Evolutionary conservation across 176 grass and related monocot species (phyloP), one percentile per base, ranked within the genome.

Genomic region (Avena eriantha): DNA sequence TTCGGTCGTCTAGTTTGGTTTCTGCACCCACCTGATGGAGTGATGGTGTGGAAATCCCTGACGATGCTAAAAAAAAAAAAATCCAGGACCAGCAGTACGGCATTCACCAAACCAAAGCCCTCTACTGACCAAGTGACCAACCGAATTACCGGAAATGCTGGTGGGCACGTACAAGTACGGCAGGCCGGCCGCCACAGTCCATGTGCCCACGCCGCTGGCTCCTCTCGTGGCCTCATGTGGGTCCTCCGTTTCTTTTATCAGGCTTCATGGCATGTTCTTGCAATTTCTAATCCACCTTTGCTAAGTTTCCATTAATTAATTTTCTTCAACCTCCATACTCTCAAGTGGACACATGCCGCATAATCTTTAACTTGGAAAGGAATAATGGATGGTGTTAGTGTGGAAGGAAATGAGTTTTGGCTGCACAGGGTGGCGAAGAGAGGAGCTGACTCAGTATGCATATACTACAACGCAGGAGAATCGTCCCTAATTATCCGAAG

Each of bases 181-280:
- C 39, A 5, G 59, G 60, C 9, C 34, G 33, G 18, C 80, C 19
- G 83, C 87, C 33, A 56, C 34, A 11, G 17, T 72, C 29, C 87
- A 89, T 89, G 87, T 80, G 87, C 66, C 65, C 74, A 79, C 43
- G 45, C 19, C 43, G 87, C 75, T 80, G 75, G 76, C 87, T 54
- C 60, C 73, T 84, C 86, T 89, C 75, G 57, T 89, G 82, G 76
- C 69, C 82, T 35, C 87, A 85, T 66, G 82, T 80, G 76, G 33
- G 45, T 83, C 39, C 39, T 41, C 39, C 39, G 39, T 41, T 41
- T 41, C 39, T 41, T 41, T 41, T 41, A 41, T 41, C 39, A 41
- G 39, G 39, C 39, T 41, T 41, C 6, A 41, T 41, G 5, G 39
- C 39, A 41, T 41, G 39, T 41, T 41, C 39, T 41, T 41, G 39